Base-by-base conservation (phyloP, 2,329 filamentous ascomycete species). In the Fusarium dimerum region DNA sequence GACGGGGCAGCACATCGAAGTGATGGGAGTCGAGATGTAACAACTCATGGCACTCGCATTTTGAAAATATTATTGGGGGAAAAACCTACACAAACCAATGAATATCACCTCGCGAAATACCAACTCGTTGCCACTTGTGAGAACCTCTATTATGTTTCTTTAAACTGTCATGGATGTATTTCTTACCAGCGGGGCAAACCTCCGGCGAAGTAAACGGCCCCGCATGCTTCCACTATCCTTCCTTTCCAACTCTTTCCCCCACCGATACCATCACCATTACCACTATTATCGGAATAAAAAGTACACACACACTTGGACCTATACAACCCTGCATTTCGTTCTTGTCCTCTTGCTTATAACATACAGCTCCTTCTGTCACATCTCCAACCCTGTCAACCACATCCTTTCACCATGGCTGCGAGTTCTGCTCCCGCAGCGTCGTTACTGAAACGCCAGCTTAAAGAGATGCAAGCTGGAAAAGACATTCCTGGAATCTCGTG, bases 401-500 rank as follows among this genome's bases (percentile, higher is more conserved):
- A 40, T 15, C 39, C 45, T 20, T 34, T 36, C 16, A 58, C 20
- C 43, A 65, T 65, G 63, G 46, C 59, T 43, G 53, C 63, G 29
- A 65, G 52, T 47, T 61, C 60, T 45, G 78, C 76, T 56, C 83
- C 85, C 10, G 86, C 89, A 13, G 89, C 85, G 17, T 80, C 86
- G 56, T 84, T 97, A 59, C 84, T 99, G 43, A 78, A 82, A 64
- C 86, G 89, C 51, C 93, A 97, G 75, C 84, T 97, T 60, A 96
- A 96, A 77, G 87, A 95, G 70, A 97, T 99, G 85, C 90, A 96
- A 74, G 85, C 82, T 20, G 87, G 90, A 71, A 93, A 92, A 69
- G 92, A 96, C 72, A 88, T 97, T 43, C 91, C 91, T 0, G 94
- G 93, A 48, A 96, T 97, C 68, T 97, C 92, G 56, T 96, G 91